These are phyloP conservation scores for Afroboletus lepidellus DNA, from an alignment of 1,284 basidiomycete genomes.

Conservation along the genomic window DNA sequence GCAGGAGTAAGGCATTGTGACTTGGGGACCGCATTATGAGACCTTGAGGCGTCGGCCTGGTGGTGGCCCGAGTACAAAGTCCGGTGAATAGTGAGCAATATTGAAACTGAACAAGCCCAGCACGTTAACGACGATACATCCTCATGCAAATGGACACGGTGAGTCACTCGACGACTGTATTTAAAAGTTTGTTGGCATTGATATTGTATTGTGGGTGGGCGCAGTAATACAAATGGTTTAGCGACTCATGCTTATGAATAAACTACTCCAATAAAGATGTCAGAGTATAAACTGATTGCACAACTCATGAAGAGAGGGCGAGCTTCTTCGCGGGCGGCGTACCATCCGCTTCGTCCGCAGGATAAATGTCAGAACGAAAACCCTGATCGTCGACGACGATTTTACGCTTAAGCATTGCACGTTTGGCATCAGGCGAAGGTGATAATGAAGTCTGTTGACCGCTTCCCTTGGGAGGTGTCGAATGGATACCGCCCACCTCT, in stretches of 20 bases:
- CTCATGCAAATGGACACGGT: not conserved
- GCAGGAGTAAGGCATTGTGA: not conserved
- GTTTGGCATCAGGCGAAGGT: slow-evolving; percentile 49
- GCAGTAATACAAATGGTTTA: slow-evolving; percentile 27
- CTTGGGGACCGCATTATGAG: slow-evolving; percentile 5
- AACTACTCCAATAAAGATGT: slow-evolving; percentile 38
- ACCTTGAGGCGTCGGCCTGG: not conserved
- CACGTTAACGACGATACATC: not conserved
- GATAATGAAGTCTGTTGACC: slow-evolving; percentile 39
- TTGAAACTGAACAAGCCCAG: not conserved
- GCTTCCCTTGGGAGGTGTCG: slow-evolving; percentile 46
- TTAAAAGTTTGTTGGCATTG: slow-evolving; percentile 3
- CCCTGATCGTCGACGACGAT: slow-evolving; percentile 48
- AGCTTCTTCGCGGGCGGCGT: slow-evolving; percentile 61
- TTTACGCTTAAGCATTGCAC: slow-evolving; percentile 68
- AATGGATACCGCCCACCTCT: slow-evolving; percentile 42
- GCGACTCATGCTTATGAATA: slow-evolving; percentile 29
- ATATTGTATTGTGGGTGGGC: slow-evolving; percentile 22
- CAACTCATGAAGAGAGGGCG: slow-evolving; percentile 38
- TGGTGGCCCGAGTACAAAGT: not conserved
- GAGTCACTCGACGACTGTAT: not conserved
- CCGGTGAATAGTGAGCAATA: not conserved
- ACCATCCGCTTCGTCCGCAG: slow-evolving; percentile 36
- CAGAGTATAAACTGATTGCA: slow-evolving; percentile 6
- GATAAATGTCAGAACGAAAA: slow-evolving; percentile 27